A percentile compares a stretch with the other conserved stretches of the same genome.
phyloP scores from a whole-genome alignment of 352 stramenopile species.

The Hyaloperonospora arabidopsidis region DNA sequence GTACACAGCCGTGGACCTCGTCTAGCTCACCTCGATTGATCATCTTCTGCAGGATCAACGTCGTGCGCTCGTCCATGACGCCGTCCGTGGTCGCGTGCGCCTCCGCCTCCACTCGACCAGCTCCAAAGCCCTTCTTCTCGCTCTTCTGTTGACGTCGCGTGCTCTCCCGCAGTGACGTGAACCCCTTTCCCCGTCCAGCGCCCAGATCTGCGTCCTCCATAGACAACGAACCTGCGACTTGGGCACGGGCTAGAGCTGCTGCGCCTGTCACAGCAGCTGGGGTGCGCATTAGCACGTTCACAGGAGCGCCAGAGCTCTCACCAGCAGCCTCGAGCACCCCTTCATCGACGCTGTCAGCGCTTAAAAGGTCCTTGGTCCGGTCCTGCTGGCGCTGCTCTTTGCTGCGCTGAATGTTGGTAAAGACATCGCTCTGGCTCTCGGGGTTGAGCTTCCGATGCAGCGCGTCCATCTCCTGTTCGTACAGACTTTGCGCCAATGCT shows the following conservation, averaged over 20 bases:
- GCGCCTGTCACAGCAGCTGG: constrained; percentile 13
- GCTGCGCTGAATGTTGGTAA: constrained; percentile 30
- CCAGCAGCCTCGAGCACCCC: constrained; percentile 10
- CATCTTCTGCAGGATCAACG: constrained; percentile 64
- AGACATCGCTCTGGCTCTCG: constrained; percentile 30
- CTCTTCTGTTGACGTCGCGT: constrained; percentile 46
- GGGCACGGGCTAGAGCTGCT: constrained; percentile 16
- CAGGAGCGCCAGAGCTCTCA: constrained; percentile 8
- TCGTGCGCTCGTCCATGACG: constrained; percentile 71
- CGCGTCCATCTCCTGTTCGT: constrained; percentile 46
- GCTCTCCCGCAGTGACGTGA: constrained; percentile 51
- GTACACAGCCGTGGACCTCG: constrained; percentile 65
- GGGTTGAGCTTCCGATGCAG: constrained; percentile 36
- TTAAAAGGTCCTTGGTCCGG: constrained; percentile 28
- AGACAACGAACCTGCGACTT: constrained; percentile 25
- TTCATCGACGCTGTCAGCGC: constrained; percentile 36
- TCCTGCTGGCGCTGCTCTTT: constrained; percentile 30
- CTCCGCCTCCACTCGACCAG: constrained; percentile 42
- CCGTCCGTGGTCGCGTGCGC: constrained; percentile 56
- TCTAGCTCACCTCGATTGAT: constrained; percentile 61
- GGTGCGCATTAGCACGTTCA: constrained; percentile 20
- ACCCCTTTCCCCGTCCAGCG: constrained; percentile 34
- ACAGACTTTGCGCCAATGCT: constrained; percentile 49
- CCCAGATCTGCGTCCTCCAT: constrained; percentile 38
- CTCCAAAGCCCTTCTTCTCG: constrained; percentile 45